These are phyloP conservation scores for Cajanus cajan DNA, from an alignment of 306 rosid genomes.

Conservation along the genomic window DNA sequence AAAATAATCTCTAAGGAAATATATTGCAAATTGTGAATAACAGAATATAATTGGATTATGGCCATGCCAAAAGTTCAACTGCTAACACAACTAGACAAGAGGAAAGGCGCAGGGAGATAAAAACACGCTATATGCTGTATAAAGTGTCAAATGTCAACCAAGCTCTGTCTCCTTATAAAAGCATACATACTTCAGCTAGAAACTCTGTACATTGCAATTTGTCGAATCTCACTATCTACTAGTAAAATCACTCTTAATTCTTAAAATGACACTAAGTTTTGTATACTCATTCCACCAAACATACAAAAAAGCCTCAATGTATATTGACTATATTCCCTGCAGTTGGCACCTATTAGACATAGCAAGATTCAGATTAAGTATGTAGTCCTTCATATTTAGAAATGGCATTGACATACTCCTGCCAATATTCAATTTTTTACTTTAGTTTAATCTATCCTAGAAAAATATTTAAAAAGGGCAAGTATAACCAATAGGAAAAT, in stretches of 20 bases:
- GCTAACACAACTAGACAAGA: not conserved
- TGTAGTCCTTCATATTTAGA: constrained; percentile 11
- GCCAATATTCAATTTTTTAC: not conserved
- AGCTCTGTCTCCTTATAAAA: not conserved
- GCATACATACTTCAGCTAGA: not conserved
- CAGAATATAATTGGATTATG: not conserved
- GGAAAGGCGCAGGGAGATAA: not conserved
- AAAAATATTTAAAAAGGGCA: not conserved
- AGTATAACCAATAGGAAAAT: constrained; percentile 7
- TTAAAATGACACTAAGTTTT: not conserved
- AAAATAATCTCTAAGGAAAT: not conserved
- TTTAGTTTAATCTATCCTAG: constrained; percentile 11
- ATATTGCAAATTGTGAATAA: not conserved
- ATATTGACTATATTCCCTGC: not conserved
- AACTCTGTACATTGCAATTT: not conserved
- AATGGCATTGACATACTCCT: not conserved
- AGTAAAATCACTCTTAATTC: constrained; percentile 12
- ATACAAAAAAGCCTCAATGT: constrained; percentile 3
- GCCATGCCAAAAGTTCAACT: not conserved
- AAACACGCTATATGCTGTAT: not conserved
- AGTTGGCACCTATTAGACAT: not conserved
- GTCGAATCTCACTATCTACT: not conserved
- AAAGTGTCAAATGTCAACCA: not conserved
- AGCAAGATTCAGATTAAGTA: constrained; percentile 14
- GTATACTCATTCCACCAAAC: constrained; percentile 26